Percentiles rank a stretch among this genome's conserved stretches.
These are phyloP conservation scores for Erucastrum elatum DNA, from an alignment of 345 rosid species.

Conservation along the genomic window DNA sequence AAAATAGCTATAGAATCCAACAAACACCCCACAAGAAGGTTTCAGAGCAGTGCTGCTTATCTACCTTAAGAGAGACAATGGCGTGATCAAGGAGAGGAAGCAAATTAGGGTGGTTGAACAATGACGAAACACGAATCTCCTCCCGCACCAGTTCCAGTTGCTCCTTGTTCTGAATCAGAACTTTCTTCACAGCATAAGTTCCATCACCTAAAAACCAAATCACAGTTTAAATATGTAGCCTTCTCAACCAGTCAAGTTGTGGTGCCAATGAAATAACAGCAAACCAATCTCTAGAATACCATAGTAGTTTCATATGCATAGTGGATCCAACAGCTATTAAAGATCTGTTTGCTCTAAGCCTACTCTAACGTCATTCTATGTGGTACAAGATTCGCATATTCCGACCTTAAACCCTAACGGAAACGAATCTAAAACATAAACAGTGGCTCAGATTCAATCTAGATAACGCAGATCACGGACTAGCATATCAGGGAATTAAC, in stretches of 20 bases:
- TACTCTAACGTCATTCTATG: not conserved
- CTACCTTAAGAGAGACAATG: slow-evolving; percentile 83
- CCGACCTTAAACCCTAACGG: not conserved
- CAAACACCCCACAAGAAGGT: not conserved
- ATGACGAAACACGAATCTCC: slow-evolving; percentile 88
- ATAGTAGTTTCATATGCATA: not conserved
- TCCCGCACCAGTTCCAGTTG: slow-evolving; percentile 86
- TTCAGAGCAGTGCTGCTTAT: not conserved
- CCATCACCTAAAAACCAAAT: slow-evolving; percentile 65
- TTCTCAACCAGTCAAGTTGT: not conserved
- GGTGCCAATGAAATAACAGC: not conserved
- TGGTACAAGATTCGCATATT: not conserved
- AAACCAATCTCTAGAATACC: slow-evolving; percentile 18
- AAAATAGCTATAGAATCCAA: not conserved
- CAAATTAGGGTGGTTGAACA: slow-evolving; percentile 82
- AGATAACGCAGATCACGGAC: slow-evolving; percentile 9
- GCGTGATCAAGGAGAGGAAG: slow-evolving; percentile 99
- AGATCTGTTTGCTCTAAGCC: not conserved
- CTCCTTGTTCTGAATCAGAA: slow-evolving; percentile 82
- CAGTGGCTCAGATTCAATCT: slow-evolving; percentile 6
- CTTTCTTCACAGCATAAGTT: slow-evolving; percentile 96
- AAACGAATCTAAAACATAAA: slow-evolving; percentile 10
- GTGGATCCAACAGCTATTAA: not conserved
- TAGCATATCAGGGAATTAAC: not conserved
- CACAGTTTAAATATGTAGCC: not conserved